Evolutionary conservation across 257 asterid species (phyloP), one percentile per base, ranked within the genome.

Genomic region (Echites panduratus): DNA sequence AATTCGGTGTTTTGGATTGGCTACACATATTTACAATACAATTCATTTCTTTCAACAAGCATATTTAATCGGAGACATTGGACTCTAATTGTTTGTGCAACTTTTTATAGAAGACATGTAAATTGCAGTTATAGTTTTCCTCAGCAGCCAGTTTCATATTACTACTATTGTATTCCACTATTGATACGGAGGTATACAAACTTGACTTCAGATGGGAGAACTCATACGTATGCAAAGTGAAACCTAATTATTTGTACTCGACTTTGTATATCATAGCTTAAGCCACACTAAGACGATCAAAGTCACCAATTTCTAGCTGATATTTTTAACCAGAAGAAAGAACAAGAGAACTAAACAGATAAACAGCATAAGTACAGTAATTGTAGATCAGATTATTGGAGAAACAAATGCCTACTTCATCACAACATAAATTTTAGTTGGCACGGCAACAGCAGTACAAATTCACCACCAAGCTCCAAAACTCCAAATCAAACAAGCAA

Each of bases 261-360:
- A 17, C 38, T 20, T 64, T 38, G 27, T 64, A 64, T 19, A 4
- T 16, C 7, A 22, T 20, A 64, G 29, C 49, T 8, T 64, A 64
- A 64, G 49, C 44, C 9, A 40, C 19, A 38, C 16, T 41, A 38
- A 38, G 69, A 64, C 38, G 49, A 64, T 64, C 69, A 64, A 38
- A 20, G 14, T 13, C 44, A 7, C 67, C 14, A 1, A 38, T 62
- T 29, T 29, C 22, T 38, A 63, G 12, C 17, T 17, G 13, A 16
- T 61, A 17, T 20, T 35, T 32, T 38, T 6, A 64, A 64, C 22
- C 16, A 64, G 48, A 38, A 64, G 7, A 41, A 64, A 38, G 69
- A 64, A 64, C 69, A 64, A 38, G 69, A 20, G 35, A 64, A 16
- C 69, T 38, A 49, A 64, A 64, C 35, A 38, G 69, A 29, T 43